phyloP scores from a whole-genome alignment of 2,329 filamentous ascomycete genomes.

The Tolypocladium guangdongense region DNA sequence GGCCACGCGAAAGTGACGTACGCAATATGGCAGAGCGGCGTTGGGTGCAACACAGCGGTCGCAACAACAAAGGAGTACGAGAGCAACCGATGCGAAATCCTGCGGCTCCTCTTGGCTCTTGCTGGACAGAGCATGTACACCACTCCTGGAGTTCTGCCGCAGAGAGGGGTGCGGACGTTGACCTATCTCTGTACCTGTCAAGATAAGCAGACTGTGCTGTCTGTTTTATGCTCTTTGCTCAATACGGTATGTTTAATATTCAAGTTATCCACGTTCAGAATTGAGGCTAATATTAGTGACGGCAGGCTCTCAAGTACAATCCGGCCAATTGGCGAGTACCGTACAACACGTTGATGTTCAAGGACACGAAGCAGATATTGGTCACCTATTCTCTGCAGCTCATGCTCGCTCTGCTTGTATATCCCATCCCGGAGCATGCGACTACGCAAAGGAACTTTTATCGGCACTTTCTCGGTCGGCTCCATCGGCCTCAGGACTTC shows the following conservation, averaged over 20 bases:
- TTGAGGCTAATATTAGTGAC: slow-evolving; percentile 3
- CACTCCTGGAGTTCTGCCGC: slow-evolving; percentile 66
- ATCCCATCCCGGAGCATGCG: slow-evolving; percentile 72
- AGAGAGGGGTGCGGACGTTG: slow-evolving; percentile 70
- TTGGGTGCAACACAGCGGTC: slow-evolving; percentile 85
- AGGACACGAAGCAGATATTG: slow-evolving; percentile 79
- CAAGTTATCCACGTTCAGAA: neutral
- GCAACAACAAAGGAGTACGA: slow-evolving; percentile 86
- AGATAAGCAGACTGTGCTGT: slow-evolving; percentile 86
- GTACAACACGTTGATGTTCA: slow-evolving; percentile 86
- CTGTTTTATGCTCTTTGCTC: slow-evolving; percentile 79
- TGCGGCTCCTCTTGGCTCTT: slow-evolving; percentile 75
- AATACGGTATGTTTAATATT: slow-evolving; percentile 60
- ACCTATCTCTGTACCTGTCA: slow-evolving; percentile 82
- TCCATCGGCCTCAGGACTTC: slow-evolving; percentile 92
- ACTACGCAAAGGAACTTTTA: slow-evolving; percentile 78
- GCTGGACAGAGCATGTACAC: slow-evolving; percentile 91
- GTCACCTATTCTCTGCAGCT: slow-evolving; percentile 89
- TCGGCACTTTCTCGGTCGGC: slow-evolving; percentile 77
- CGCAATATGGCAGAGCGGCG: slow-evolving; percentile 95
- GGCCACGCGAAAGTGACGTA: slow-evolving; percentile 76
- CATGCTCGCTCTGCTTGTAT: slow-evolving; percentile 73
- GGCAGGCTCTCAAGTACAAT: slow-evolving; percentile 85
- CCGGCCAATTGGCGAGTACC: slow-evolving; percentile 88
- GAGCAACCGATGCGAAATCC: slow-evolving; percentile 81